phyloP scores from a whole-genome alignment of 331 rosid species.

The Cydonia oblonga region DNA sequence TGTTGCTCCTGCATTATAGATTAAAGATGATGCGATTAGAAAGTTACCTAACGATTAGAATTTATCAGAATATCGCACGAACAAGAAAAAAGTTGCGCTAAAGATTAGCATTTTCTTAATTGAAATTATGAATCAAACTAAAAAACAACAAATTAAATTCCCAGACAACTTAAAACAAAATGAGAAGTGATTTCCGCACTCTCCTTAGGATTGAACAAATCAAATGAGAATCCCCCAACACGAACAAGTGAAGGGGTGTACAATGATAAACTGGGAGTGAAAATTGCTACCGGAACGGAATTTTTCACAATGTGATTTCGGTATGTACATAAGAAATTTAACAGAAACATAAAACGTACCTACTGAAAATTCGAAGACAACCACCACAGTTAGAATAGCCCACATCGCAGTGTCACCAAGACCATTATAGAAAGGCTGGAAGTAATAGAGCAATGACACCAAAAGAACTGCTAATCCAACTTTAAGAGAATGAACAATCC shows the following conservation, averaged over 20 bases:
- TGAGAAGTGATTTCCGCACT: not conserved
- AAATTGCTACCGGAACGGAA: not conserved
- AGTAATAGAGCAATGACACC: conserved; percentile 33
- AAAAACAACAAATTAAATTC: not conserved
- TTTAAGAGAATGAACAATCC: conserved; percentile 36
- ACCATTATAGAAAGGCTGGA: conserved; percentile 23
- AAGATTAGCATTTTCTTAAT: not conserved
- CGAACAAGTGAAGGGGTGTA: not conserved
- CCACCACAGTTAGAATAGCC: conserved; percentile 39
- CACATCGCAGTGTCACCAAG: conserved; percentile 40
- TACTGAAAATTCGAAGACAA: conserved; percentile 41
- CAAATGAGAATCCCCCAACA: not conserved
- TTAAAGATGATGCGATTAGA: too few relatives aligned
- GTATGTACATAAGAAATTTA: too few relatives aligned
- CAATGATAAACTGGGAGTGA: not conserved
- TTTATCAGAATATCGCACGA: not conserved
- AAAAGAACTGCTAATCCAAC: conserved; percentile 34
- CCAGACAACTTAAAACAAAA: too few relatives aligned
- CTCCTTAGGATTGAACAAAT: not conserved
- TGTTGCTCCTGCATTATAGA: conserved; percentile 31
- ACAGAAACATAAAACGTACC: conserved; percentile 31
- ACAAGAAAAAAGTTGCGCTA: not conserved
- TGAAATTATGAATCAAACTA: not conserved
- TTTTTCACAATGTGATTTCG: not conserved
- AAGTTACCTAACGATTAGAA: too few relatives aligned